phyloP scores from a whole-genome alignment of 495 filamentous ascomycete species.

The Cercophora newfieldiana region DNA sequence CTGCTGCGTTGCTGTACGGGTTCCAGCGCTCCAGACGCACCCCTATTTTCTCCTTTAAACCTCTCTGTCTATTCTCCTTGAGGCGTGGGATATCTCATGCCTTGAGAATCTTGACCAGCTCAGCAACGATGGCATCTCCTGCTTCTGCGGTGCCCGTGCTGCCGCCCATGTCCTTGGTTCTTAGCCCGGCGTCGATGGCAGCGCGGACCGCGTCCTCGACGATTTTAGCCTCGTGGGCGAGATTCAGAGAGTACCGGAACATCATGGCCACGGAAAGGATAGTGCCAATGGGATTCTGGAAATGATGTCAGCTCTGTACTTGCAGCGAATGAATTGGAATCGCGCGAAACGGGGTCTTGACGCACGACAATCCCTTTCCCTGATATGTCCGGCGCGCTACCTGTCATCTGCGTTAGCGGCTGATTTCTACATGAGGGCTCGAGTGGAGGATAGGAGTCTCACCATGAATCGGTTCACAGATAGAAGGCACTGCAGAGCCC shows the following conservation, averaged over 20 bases:
- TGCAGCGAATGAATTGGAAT: too few species aligned
- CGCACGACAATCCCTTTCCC: conserved; percentile 88
- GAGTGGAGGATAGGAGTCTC: conserved; percentile 36
- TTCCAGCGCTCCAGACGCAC: too few species aligned
- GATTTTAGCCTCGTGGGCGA: conserved; percentile 68
- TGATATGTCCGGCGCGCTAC: conserved; percentile 74
- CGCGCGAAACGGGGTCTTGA: too few species aligned
- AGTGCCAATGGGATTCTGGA: conserved; percentile 78
- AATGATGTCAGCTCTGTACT: too few species aligned
- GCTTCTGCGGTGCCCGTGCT: conserved; percentile 71
- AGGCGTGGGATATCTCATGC: too few species aligned
- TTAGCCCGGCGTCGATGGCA: conserved; percentile 73
- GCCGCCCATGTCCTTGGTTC: conserved; percentile 81
- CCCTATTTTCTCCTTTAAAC: too few species aligned
- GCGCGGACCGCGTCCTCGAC: conserved; percentile 79
- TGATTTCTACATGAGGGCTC: not conserved
- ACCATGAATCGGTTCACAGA: conserved; percentile 99
- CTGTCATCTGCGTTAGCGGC: conserved; percentile 26
- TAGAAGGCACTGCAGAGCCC: conserved; percentile 80
- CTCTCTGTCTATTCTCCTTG: too few species aligned
- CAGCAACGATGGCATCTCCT: conserved; percentile 77
- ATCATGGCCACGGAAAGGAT: conserved; percentile 90
- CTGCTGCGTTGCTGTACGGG: too few species aligned
- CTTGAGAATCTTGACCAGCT: conserved; percentile 60
- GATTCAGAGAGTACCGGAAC: conserved; percentile 82